Evolutionary conservation across 331 rosid genomes (phyloP).

Genomic region (Rhamnella rubrinervis): DNA sequence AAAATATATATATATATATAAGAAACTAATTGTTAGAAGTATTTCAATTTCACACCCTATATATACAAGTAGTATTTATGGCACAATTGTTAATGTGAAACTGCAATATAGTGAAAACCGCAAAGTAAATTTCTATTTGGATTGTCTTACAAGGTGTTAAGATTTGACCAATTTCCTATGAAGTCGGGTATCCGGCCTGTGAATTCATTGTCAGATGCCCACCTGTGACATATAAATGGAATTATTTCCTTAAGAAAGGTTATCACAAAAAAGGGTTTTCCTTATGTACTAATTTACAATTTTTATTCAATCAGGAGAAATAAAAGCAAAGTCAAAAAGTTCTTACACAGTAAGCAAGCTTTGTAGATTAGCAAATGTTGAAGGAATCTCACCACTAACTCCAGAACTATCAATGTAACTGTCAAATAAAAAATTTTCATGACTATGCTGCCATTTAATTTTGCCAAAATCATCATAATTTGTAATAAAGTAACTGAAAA

Average conservation of each 20-base stretch:
- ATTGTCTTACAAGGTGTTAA: conserved; percentile 55
- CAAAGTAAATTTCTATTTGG: background rate
- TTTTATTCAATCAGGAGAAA: background rate
- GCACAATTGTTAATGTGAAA: too few species aligned
- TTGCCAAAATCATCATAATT: too few species aligned
- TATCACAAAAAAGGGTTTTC: background rate
- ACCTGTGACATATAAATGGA: conserved; percentile 39
- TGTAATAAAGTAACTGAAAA: too few species aligned
- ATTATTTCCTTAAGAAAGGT: background rate
- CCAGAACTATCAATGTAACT: conserved; percentile 82
- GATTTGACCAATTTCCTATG: conserved; percentile 68
- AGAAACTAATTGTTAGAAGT: background rate
- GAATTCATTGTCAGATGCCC: conserved; percentile 65
- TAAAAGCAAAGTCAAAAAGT: background rate
- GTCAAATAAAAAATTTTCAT: conserved; percentile 24
- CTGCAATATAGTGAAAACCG: too few species aligned
- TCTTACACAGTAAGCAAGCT: conserved; percentile 52
- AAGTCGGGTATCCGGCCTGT: conserved; percentile 74
- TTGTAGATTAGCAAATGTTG: conserved; percentile 55
- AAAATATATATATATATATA: conserved; percentile 1
- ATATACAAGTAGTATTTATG: too few species aligned
- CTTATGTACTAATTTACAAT: background rate
- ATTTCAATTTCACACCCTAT: background rate
- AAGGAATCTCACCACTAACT: conserved; percentile 72
- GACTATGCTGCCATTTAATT: background rate